A percentile compares a stretch with the other conserved stretches of the same genome.
phyloP scores from a whole-genome alignment of 2,329 filamentous ascomycete genomes.

The Septoria petroselini region DNA sequence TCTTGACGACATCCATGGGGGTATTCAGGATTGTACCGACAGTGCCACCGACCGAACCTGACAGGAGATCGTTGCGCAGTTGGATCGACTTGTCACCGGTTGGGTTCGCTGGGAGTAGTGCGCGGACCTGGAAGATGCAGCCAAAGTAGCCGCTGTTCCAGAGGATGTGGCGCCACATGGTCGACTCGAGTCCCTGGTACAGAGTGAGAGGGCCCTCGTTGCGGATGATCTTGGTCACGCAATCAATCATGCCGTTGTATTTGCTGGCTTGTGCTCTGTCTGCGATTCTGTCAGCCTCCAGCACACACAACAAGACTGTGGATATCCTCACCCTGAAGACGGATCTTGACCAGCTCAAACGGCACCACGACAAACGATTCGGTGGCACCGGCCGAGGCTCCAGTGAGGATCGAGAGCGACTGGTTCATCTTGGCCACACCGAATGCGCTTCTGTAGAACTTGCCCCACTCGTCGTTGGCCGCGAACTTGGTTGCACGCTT shows the following conservation, averaged over 20 bases:
- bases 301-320: neutral
- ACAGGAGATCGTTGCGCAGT: conserved; percentile 82
- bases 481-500: conserved; percentile 98
- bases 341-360: conserved; percentile 98
- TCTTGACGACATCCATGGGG: conserved; percentile 96
- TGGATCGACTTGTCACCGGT: conserved; percentile 76
- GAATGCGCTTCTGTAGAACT: conserved; percentile 86
- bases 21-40: conserved; percentile 91
- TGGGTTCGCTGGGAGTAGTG: conserved; percentile 65
- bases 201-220: conserved; percentile 81
- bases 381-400: conserved; percentile 89
- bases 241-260: conserved; percentile 79
- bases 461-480: conserved; percentile 97
- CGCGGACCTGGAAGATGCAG: conserved; percentile 94
- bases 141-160: conserved; percentile 98
- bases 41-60: conserved; percentile 84
- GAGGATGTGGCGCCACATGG: conserved; percentile 88
- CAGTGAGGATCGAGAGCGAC: conserved; percentile 84
- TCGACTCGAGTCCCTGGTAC: conserved; percentile 96
- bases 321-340: conserved; percentile 61
- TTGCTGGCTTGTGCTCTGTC: conserved; percentile 90
- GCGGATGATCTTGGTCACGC: conserved; percentile 75
- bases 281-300: conserved; percentile 17
- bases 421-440: conserved; percentile 86
- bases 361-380: conserved; percentile 96